These are phyloP conservation scores for Sporisorium exsertum DNA, from an alignment of 1,284 basidiomycete genomes.

Conservation along the genomic window DNA sequence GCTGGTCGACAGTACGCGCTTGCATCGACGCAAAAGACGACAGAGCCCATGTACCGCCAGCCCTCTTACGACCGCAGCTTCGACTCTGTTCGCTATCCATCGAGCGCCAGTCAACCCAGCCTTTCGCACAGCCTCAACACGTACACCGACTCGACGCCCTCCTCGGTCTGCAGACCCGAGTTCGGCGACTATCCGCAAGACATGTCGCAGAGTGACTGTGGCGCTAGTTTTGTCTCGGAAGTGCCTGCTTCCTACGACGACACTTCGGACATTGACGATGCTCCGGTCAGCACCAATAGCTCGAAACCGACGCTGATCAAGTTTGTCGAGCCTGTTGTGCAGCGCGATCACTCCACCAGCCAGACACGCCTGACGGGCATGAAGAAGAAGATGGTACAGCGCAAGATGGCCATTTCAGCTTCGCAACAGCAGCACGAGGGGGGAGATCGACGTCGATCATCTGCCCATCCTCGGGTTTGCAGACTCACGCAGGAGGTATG, in stretches of 20 bases:
- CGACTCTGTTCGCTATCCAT: too few relatives aligned
- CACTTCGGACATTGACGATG: slow-evolving; percentile 36
- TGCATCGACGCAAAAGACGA: neutral
- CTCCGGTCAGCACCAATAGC: too few relatives aligned
- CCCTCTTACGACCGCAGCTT: too few relatives aligned
- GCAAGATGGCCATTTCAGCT: slow-evolving; percentile 9
- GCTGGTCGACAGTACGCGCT: slow-evolving; percentile 19
- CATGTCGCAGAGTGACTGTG: too few relatives aligned
- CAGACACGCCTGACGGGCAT: slow-evolving; percentile 35
- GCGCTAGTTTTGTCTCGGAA: slow-evolving; percentile 29
- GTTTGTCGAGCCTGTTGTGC: too few relatives aligned
- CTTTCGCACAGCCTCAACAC: too few relatives aligned
- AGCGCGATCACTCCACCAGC: slow-evolving; percentile 14
- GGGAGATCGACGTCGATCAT: slow-evolving; percentile 18
- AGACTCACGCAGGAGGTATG: too few relatives aligned
- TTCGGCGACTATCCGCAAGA: too few relatives aligned
- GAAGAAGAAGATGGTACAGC: slow-evolving; percentile 43
- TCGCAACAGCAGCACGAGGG: neutral
- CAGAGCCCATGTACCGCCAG: slow-evolving; percentile 25
- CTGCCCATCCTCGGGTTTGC: slow-evolving; percentile 37
- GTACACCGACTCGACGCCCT: too few relatives aligned
- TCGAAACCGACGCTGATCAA: too few relatives aligned
- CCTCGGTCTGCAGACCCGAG: too few relatives aligned
- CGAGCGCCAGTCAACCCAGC: too few relatives aligned
- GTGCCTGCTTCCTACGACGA: slow-evolving; percentile 34